Base-by-base conservation (phyloP, 495 filamentous ascomycete species). In the Melanomma pulvis-pyrius region DNA sequence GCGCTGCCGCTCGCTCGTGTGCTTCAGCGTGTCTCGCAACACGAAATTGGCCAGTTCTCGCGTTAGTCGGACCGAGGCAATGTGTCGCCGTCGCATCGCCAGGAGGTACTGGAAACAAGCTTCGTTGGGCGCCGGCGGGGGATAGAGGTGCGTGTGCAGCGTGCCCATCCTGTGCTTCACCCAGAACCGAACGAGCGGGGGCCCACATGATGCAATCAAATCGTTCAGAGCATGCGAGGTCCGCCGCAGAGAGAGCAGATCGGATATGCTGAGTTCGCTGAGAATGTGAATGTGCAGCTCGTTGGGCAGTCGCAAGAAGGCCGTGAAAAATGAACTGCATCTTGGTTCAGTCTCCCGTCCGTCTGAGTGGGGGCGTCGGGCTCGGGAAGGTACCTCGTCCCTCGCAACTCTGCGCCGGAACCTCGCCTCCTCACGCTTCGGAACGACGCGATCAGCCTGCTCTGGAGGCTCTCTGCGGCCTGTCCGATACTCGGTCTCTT, bases 241-340 rank as follows among this genome's bases (percentile, higher is more conserved):
- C 28, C 41, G 44, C 17, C 70, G 66, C 2, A 72, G 41, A 12
- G 67, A 32, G 8, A 69, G 62, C 32, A 72, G 36, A 41, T 72
- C 70, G 28, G 57, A 47, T 19, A 72, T 65, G 50, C 41, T 54
- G 0, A 72, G 62, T 15, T 69, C 60, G 57, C 61, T 61, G 29
- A 72, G 67, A 51, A 72, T 72, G 34, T 62, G 57, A 17, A 63
- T 41, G 46, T 69, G 66, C 19, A 72, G 56, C 39, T 72, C 70
- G 58, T 51, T 63, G 13, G 70, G 70, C 46, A 72, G 59, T 17
- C 56, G 66, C 28, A 69, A 67, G 57, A 72, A 63, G 8, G 41
- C 49, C 3, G 29, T 48, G 46, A 66, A 57, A 34, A 72, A 67
- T 5, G n/a, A 30, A 48, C 61, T 66, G 41, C 41, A 17, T 49